Conservation (phyloP, 108 stramenopile genomes). For the Epipyxis sp. region DNA sequence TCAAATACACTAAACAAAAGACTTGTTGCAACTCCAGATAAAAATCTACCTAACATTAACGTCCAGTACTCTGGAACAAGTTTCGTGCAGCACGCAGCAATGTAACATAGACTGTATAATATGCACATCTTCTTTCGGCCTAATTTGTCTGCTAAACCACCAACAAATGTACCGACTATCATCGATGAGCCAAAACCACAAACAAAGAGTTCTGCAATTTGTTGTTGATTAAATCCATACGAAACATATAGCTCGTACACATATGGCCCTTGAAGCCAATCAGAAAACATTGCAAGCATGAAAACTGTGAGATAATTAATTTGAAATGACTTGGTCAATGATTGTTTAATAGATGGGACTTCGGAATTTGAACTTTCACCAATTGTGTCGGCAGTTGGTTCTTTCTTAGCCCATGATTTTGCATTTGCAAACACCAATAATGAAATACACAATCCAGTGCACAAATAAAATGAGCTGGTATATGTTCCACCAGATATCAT, state of each 20-base stretch:
- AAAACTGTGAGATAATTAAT: constrained; percentile 26
- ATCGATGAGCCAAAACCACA: constrained; percentile 30
- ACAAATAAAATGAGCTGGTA: too few relatives aligned
- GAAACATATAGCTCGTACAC: constrained; percentile 35
- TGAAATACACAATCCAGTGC: too few relatives aligned
- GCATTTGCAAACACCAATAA: too few relatives aligned
- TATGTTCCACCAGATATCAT: too few relatives aligned
- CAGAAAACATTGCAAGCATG: constrained; percentile 32
- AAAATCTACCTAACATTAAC: constrained; percentile 32
- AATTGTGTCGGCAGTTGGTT: too few relatives aligned
- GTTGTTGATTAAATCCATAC: constrained; percentile 21
- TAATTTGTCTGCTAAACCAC: constrained; percentile 29
- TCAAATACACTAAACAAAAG: constrained; percentile 24
- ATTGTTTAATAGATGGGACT: too few relatives aligned
- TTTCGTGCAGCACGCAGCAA: constrained; percentile 25
- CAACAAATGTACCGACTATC: constrained; percentile 29
- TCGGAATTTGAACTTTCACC: too few relatives aligned
- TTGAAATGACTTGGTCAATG: too few relatives aligned
- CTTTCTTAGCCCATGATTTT: too few relatives aligned
- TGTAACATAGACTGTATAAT: constrained; percentile 23
- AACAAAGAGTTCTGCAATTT: constrained; percentile 31
- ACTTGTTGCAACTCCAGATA: constrained; percentile 4
- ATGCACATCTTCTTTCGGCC: constrained; percentile 34
- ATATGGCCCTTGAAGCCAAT: constrained; percentile 35
- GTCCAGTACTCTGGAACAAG: constrained; percentile 32